A percentile compares a stretch with the other conserved stretches of the same genome.
These are phyloP conservation scores for Thymus mandschuricus DNA, from an alignment of 257 asterid species.

Conservation along the genomic window DNA sequence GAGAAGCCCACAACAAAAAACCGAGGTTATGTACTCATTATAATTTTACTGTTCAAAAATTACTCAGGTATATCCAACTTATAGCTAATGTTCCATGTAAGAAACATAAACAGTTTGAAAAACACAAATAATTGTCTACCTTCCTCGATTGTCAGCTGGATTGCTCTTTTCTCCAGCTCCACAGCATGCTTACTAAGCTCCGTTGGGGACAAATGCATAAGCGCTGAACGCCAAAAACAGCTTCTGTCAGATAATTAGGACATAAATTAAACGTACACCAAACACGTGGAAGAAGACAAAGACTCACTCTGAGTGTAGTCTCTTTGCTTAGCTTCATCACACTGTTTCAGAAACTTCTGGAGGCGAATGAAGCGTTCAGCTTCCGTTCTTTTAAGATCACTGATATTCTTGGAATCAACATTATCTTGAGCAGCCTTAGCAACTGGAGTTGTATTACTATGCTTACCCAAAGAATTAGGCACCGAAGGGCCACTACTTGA, in stretches of 20 bases:
- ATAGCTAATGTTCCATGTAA: slow-evolving; percentile 29
- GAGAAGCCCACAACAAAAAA: background rate
- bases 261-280: slow-evolving; percentile 27
- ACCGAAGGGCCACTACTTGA: slow-evolving; percentile 52
- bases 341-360: slow-evolving; percentile 75
- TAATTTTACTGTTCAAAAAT: background rate
- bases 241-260: slow-evolving; percentile 14
- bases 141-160: slow-evolving; percentile 71
- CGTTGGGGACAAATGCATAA: slow-evolving; percentile 56
- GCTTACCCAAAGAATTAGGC: slow-evolving; percentile 56
- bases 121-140: slow-evolving; percentile 42
- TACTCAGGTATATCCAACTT: slow-evolving; percentile 1
- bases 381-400: slow-evolving; percentile 64
- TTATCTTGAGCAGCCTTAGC: slow-evolving; percentile 52
- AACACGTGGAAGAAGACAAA: slow-evolving; percentile 29
- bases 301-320: slow-evolving; percentile 72
- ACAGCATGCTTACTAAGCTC: slow-evolving; percentile 83
- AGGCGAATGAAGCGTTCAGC: slow-evolving; percentile 66
- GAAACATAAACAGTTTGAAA: slow-evolving; percentile 4
- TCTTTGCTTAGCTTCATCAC: slow-evolving; percentile 61
- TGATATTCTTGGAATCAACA: slow-evolving; percentile 41
- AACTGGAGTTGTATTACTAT: slow-evolving; percentile 42
- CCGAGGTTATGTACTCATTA: background rate
- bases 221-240: slow-evolving; percentile 54
- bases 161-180: slow-evolving; percentile 75